These are phyloP conservation scores for Yamadazyma atmosphaerica DNA, from an alignment of 1,139 yeast species.

Conservation along the genomic window DNA sequence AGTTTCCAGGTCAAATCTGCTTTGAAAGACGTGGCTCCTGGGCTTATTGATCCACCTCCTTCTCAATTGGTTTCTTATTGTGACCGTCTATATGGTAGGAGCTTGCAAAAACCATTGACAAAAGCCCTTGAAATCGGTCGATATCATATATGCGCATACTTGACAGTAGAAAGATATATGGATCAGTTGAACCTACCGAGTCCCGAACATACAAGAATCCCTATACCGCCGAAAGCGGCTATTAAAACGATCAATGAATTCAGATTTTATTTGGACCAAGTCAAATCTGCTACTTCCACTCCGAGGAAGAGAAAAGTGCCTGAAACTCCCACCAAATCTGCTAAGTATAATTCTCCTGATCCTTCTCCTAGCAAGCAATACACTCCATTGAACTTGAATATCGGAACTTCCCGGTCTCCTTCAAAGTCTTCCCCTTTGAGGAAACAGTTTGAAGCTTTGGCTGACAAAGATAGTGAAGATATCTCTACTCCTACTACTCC, in stretches of 20 bases:
- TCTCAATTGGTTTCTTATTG: slow-evolving; percentile 49
- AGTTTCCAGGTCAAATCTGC: slow-evolving; percentile 31
- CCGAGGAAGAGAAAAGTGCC: slow-evolving; percentile 19
- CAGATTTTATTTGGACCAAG: slow-evolving; percentile 30
- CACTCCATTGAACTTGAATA: slow-evolving; percentile 3
- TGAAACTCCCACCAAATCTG: background rate
- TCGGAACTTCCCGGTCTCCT: slow-evolving; percentile 5
- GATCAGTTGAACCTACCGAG: slow-evolving; percentile 44
- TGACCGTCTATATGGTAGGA: slow-evolving; percentile 50
- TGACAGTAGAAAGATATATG: slow-evolving; percentile 54
- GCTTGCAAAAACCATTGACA: slow-evolving; percentile 49
- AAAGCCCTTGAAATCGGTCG: slow-evolving; percentile 61
- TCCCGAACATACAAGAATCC: slow-evolving; percentile 52
- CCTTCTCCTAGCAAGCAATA: slow-evolving; percentile 5
- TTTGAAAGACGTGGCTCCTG: slow-evolving; percentile 50
- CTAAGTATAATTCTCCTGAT: slow-evolving; percentile 4
- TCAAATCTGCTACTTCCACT: slow-evolving; percentile 31
- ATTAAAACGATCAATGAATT: slow-evolving; percentile 46
- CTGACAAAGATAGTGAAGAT: slow-evolving; percentile 3
- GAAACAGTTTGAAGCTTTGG: slow-evolving; percentile 9
- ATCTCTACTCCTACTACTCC: too few species aligned
- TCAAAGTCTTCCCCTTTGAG: slow-evolving; percentile 16
- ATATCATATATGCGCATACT: slow-evolving; percentile 62
- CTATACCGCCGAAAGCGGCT: slow-evolving; percentile 53
- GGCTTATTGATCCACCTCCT: slow-evolving; percentile 49